Conservation (phyloP, 2,329 filamentous ascomycete species). For the Venturia pyrina region DNA sequence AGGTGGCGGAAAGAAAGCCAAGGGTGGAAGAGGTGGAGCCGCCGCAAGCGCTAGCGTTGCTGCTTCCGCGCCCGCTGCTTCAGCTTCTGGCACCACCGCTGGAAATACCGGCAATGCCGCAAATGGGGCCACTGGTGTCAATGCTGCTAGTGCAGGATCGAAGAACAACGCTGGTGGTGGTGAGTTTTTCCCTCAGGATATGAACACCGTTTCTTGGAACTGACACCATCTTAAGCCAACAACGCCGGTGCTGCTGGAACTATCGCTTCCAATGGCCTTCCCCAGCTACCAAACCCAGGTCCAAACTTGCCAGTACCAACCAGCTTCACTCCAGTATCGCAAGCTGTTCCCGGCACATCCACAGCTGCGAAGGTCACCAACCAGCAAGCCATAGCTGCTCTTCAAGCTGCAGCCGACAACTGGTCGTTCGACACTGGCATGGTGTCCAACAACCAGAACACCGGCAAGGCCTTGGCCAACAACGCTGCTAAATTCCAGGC, state of each 20-base stretch:
- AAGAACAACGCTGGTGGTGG: constrained; percentile 5
- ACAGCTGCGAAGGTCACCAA: neutral
- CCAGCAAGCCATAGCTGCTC: neutral
- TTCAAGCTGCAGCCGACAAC: constrained; percentile 23
- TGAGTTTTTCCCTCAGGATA: neutral
- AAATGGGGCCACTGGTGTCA: neutral
- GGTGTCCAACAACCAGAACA: constrained; percentile 30
- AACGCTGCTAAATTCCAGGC: constrained; percentile 28
- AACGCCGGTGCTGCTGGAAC: constrained; percentile 8
- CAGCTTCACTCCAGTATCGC: constrained; percentile 10
- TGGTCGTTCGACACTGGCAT: constrained; percentile 29
- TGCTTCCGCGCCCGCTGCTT: neutral
- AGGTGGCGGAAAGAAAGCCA: neutral
- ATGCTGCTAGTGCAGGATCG: neutral
- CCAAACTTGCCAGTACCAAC: constrained; percentile 9
- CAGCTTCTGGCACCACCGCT: neutral
- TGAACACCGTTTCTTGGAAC: neutral
- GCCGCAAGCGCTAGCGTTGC: neutral
- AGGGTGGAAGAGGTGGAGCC: neutral
- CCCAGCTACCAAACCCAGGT: constrained; percentile 9
- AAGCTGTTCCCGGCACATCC: constrained; percentile 1
- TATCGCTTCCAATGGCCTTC: constrained; percentile 8
- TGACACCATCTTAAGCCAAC: constrained; percentile 3
- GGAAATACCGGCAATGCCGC: neutral
- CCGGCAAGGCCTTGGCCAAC: constrained; percentile 20